These are phyloP conservation scores for Arthonia radiata DNA, from an alignment of 495 filamentous ascomycete genomes.

Conservation along the genomic window DNA sequence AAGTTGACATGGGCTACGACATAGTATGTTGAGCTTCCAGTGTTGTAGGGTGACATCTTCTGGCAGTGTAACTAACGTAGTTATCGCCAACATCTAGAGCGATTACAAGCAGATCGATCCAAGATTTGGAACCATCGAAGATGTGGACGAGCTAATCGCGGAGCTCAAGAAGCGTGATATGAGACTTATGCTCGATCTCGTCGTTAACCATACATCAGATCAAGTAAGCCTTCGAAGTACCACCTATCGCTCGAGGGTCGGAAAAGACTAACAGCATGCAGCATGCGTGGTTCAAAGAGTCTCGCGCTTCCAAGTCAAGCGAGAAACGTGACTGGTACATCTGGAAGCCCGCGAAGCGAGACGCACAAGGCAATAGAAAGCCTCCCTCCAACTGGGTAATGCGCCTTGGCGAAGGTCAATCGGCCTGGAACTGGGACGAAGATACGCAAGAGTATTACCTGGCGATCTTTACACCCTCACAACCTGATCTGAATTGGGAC, in stretches of 20 bases:
- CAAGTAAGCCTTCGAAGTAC: conserved; percentile 4
- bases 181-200: conserved; percentile 49
- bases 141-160: conserved; percentile 37
- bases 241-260: too few relatives aligned
- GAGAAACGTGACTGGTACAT: conserved; percentile 50
- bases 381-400: conserved; percentile 50
- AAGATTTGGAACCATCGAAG: conserved; percentile 33
- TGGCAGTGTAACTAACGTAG: neutral
- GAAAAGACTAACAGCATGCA: too few relatives aligned
- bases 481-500: conserved; percentile 61
- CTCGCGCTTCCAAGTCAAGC: conserved; percentile 31
- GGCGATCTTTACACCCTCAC: conserved; percentile 35
- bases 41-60: neutral
- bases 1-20: conserved; percentile 30
- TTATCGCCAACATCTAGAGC: conserved; percentile 1
- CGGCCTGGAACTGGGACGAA: conserved; percentile 42
- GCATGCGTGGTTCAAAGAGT: conserved; percentile 51
- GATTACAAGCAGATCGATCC: conserved; percentile 39
- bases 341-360: conserved; percentile 36
- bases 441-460: conserved; percentile 43
- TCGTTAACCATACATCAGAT: conserved; percentile 61
- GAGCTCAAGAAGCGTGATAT: conserved; percentile 31
- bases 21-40: conserved; percentile 18
- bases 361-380: conserved; percentile 28
- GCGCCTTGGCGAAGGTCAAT: conserved; percentile 28